phyloP scores from a whole-genome alignment of 2,329 filamentous ascomycete genomes.

The Penicillium sp. region DNA sequence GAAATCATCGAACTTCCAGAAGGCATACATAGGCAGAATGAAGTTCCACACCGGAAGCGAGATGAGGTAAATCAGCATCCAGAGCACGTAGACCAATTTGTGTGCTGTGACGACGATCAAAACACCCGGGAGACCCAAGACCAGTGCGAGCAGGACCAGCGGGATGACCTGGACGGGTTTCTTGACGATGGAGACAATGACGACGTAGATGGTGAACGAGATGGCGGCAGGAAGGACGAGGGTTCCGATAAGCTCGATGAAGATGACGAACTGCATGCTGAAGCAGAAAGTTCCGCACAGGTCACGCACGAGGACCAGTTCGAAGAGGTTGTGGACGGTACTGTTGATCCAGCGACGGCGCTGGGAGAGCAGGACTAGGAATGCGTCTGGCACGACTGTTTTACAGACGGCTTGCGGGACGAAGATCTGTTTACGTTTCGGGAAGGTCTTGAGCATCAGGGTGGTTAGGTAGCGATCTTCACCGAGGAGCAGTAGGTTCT shows the following conservation, averaged over 20 bases:
- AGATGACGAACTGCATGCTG: slow-evolving; percentile 99
- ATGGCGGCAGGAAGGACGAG: slow-evolving; percentile 94
- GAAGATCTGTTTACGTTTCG: slow-evolving; percentile 98
- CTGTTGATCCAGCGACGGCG: slow-evolving; percentile 99
- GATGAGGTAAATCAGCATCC: slow-evolving; percentile 95
- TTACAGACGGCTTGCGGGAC: slow-evolving; percentile 99
- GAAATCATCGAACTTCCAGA: slow-evolving; percentile 99
- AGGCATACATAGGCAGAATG: slow-evolving; percentile 86
- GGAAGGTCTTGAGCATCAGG: slow-evolving; percentile 97
- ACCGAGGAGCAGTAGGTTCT: slow-evolving; percentile 86
- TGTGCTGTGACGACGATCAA: slow-evolving; percentile 93
- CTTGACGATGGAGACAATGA: slow-evolving; percentile 80
- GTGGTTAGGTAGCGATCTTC: slow-evolving; percentile 96
- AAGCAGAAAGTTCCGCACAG: slow-evolving; percentile 99
- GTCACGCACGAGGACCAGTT: slow-evolving; percentile 90
- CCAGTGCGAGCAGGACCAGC: slow-evolving; percentile 80
- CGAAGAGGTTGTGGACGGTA: slow-evolving; percentile 98
- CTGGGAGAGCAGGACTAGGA: slow-evolving; percentile 89
- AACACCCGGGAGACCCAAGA: slow-evolving; percentile 88
- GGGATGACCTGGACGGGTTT: slow-evolving; percentile 82
- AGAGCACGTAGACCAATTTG: slow-evolving; percentile 84
- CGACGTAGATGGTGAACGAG: slow-evolving; percentile 92
- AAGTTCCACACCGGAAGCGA: slow-evolving; percentile 98
- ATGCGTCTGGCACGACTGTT: slow-evolving; percentile 90
- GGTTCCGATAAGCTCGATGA: slow-evolving; percentile 91